Evolutionary conservation across 73 alveolate genomes (phyloP).

Genomic region (Paramecium tetraurelia): DNA sequence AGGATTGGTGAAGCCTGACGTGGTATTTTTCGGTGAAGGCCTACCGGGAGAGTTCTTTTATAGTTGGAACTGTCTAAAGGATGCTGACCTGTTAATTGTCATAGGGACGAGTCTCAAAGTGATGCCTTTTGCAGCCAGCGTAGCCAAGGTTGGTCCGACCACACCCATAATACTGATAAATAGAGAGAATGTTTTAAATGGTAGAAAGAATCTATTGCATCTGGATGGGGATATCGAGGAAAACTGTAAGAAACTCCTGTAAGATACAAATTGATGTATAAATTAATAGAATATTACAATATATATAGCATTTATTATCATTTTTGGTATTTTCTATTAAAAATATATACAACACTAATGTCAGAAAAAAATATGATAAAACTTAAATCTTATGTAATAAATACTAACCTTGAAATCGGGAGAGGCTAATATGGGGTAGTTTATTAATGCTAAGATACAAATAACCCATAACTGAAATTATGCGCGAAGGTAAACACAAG

Average conservation of each 20-base stretch:
- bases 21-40: constrained; percentile 78
- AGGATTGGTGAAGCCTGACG: constrained; percentile 74
- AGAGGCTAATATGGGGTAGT: not conserved
- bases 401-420: not conserved
- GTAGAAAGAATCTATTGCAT: not conserved
- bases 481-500: not conserved
- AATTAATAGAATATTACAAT: not conserved
- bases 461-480: not conserved
- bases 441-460: not conserved
- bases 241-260: not conserved
- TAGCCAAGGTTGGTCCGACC: not conserved
- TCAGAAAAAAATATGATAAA: not conserved
- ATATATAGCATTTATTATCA: no score
- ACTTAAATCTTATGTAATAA: not conserved
- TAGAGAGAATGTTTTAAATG: constrained; percentile 38
- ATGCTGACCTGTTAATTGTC: constrained; percentile 67
- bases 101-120: constrained; percentile 75
- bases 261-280: not conserved
- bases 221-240: not conserved
- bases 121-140: constrained; percentile 64
- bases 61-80: not conserved
- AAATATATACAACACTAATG: no score
- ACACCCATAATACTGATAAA: constrained; percentile 55
- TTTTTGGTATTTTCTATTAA: no score
- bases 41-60: constrained; percentile 60